These are phyloP conservation scores for Persicaria tinctoria DNA, from an alignment of 148 eudicot species.

Conservation along the genomic window DNA sequence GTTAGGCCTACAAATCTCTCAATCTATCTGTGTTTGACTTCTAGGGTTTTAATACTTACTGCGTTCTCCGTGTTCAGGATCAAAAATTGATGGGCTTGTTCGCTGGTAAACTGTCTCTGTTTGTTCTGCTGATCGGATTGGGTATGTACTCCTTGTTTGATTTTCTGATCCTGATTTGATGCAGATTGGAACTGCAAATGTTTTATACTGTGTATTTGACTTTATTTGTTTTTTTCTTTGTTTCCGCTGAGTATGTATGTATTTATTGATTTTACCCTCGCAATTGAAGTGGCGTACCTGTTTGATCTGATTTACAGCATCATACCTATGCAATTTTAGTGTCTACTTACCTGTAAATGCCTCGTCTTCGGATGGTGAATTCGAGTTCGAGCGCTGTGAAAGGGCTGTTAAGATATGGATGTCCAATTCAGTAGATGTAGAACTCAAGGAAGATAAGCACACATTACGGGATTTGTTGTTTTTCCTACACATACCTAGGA, in stretches of 20 bases:
- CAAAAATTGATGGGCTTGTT: not conserved
- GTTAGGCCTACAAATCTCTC: not conserved
- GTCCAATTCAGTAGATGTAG: conserved; percentile 41
- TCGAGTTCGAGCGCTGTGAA: conserved; percentile 49
- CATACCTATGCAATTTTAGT: not conserved
- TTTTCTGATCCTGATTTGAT: not conserved
- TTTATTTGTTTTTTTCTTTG: not conserved
- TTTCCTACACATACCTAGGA: conserved; percentile 90
- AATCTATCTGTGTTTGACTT: not conserved
- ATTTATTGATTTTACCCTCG: not conserved
- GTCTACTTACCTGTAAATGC: conserved; percentile 22
- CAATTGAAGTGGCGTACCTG: not conserved
- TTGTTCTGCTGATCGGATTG: conserved; percentile 14
- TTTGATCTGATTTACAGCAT: conserved; percentile 1
- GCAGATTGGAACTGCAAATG: not conserved
- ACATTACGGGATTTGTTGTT: conserved; percentile 62
- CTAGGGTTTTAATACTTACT: conserved; percentile 5
- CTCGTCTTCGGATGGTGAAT: conserved; percentile 33
- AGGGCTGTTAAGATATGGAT: conserved; percentile 66
- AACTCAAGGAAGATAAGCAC: conserved; percentile 56
- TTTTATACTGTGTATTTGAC: not conserved
- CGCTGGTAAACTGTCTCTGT: not conserved
- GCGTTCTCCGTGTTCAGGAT: not conserved
- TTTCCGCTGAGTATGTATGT: not conserved
- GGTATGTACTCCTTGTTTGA: not conserved